Evolutionary conservation across 2,329 filamentous ascomycete species (phyloP).

Genomic region (Claviceps cyperi): DNA sequence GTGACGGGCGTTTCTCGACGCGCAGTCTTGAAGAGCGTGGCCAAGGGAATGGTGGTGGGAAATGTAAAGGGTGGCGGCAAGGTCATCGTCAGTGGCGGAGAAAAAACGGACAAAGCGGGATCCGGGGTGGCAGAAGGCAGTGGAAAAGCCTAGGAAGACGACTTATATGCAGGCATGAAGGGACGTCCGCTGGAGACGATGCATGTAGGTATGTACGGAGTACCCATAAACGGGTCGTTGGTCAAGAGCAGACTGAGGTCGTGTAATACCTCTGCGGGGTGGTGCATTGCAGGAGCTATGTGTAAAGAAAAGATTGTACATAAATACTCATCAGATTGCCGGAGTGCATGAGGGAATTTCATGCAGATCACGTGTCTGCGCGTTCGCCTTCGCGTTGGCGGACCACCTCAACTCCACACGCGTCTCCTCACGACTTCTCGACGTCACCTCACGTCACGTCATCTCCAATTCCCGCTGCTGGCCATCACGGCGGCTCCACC

Average conservation of each 20-base stretch:
- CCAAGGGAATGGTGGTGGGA: constrained; percentile 89
- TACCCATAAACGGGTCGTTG: background rate
- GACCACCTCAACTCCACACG: background rate
- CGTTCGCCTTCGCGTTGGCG: background rate
- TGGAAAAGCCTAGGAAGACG: constrained; percentile 4
- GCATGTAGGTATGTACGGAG: no score
- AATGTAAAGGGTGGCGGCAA: constrained; percentile 61
- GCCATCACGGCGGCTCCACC: background rate
- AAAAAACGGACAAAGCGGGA: background rate
- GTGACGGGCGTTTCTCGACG: constrained; percentile 81
- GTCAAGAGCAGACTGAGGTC: background rate
- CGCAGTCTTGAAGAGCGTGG: constrained; percentile 86
- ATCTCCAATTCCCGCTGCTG: background rate
- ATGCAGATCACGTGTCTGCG: background rate
- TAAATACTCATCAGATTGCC: background rate
- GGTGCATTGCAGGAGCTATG: background rate
- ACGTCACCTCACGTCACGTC: background rate
- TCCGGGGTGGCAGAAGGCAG: constrained; percentile 11
- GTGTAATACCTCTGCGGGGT: background rate
- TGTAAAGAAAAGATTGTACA: background rate
- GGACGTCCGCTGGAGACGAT: constrained; percentile 7
- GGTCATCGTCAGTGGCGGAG: constrained; percentile 54
- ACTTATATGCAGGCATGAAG: constrained; percentile 13
- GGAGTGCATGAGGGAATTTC: background rate
- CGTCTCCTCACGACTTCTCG: background rate